A percentile compares a stretch with the other conserved stretches of the same genome.
Conservation (phyloP, 108 stramenopile genomes). For the Conticribra guillardii region DNA sequence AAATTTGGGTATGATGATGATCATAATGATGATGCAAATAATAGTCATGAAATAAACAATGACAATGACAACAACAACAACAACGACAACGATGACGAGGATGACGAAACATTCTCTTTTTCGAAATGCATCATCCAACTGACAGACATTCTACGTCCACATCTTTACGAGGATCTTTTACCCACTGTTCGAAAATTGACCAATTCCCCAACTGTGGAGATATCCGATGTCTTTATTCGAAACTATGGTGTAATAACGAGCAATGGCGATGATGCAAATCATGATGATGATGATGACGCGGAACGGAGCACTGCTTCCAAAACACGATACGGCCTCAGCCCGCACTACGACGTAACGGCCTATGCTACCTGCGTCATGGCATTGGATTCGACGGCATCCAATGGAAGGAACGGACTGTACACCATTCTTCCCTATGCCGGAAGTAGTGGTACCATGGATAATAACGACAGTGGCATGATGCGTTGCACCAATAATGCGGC, state of each 20-base stretch:
- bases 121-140: slow-evolving; percentile 41
- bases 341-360: slow-evolving; percentile 76
- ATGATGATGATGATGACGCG: slow-evolving; percentile 24
- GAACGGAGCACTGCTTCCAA: no score
- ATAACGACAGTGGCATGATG: no score
- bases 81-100: slow-evolving; percentile 9
- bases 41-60: no score
- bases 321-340: slow-evolving; percentile 63
- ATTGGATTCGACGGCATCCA: slow-evolving; percentile 67
- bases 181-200: slow-evolving; percentile 41
- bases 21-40: no score
- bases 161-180: slow-evolving; percentile 59
- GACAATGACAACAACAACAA: no score
- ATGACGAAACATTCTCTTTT: slow-evolving; percentile 32
- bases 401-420: slow-evolving; percentile 67
- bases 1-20: no score
- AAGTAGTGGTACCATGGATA: no score
- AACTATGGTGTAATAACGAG: slow-evolving; percentile 71
- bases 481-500: slow-evolving; percentile 59
- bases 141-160: slow-evolving; percentile 49
- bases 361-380: slow-evolving; percentile 69
- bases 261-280: neutral
- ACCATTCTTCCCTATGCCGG: slow-evolving; percentile 32
- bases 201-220: slow-evolving; percentile 42
- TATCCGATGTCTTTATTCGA: slow-evolving; percentile 76